Percentiles rank a stretch among this genome's conserved stretches.
Conservation (phyloP, 2,329 filamentous ascomycete genomes). For the Fonsecaea pedrosoi region DNA sequence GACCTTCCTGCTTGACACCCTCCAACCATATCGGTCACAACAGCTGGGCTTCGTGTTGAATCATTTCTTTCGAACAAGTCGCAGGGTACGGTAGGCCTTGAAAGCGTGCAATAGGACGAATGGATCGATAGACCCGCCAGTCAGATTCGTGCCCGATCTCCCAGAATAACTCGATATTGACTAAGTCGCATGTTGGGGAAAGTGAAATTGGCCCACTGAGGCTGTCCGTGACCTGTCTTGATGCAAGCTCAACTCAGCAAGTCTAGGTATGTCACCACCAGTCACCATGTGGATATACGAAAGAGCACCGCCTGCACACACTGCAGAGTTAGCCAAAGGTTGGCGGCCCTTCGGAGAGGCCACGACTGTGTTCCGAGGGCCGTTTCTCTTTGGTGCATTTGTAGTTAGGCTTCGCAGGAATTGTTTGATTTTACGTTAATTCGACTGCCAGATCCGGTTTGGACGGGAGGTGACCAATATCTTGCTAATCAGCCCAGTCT, state of each 20-base stretch:
- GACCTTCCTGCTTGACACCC: background rate
- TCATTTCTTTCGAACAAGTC: background rate
- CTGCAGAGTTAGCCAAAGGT: background rate
- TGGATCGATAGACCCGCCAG: background rate
- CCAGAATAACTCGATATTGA: background rate
- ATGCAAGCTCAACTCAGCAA: conserved; percentile 4
- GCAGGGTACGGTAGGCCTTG: background rate
- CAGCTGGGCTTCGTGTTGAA: background rate
- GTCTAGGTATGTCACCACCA: background rate
- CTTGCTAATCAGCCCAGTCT: conserved; percentile 28
- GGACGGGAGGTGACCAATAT: conserved; percentile 28
- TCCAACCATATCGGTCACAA: background rate
- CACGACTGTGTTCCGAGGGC: background rate
- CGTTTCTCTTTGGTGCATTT: background rate
- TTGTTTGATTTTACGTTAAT: conserved; percentile 14
- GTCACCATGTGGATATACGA: background rate
- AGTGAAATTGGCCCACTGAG: background rate
- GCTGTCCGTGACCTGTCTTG: background rate
- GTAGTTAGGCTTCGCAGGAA: background rate
- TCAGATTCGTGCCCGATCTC: background rate
- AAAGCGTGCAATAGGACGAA: background rate
- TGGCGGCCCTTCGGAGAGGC: conserved; percentile 10
- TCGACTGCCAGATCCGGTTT: conserved; percentile 21
- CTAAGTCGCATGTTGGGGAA: background rate
- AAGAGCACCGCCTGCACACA: background rate